Evolutionary conservation across 495 filamentous ascomycete species (phyloP), one percentile per base, ranked within the genome.

Genomic region (Penicillium paxilli): DNA sequence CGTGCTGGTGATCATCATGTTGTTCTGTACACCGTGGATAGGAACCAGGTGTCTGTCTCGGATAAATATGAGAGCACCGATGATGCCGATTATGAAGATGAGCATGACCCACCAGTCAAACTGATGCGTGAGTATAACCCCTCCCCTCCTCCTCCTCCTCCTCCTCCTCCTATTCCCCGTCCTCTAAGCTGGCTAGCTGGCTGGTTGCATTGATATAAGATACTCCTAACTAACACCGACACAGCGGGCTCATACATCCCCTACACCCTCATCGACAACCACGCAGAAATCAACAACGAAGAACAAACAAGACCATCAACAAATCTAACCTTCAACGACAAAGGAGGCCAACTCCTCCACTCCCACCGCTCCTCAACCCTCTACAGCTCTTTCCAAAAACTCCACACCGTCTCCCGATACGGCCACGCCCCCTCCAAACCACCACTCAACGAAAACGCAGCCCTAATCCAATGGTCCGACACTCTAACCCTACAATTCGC

Each of bases 311-410:
- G 67, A 6, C 69, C 73, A 5, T 47, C 67, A n/a, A 59, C 62
- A 35, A 66, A 59, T 6, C 30, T 78, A 28, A 38, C 51, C 22
- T 76, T 74, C 59, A 75, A 76, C 42, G 71, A 76, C 35, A 58
- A 61, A 45, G 64, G 60, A 7, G 49, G 22, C n/a, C 75, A 78
- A 52, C 33, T 76, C 33, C 59, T 78, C 8, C 50, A 58, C 41
- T 51, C 52, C 26, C 48, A 44, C 23, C 20, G 49, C 26, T 48
- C 26, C 2, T 42, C 40, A 7, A 38, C 55, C 0, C 51, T 61
- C n/a, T 64, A 47, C 35, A 41, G 49, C 25, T 52, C 55, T 1
- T 62, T 59, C 21, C 53, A 62, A 28, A 52, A 47, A 38, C 51
- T 74, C 6, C 25, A 55, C 48, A 21, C 24, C 16, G 9, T 25